Conservation (phyloP, 1,284 basidiomycete genomes). For the Cutaneotrichosporon sp. region DNA sequence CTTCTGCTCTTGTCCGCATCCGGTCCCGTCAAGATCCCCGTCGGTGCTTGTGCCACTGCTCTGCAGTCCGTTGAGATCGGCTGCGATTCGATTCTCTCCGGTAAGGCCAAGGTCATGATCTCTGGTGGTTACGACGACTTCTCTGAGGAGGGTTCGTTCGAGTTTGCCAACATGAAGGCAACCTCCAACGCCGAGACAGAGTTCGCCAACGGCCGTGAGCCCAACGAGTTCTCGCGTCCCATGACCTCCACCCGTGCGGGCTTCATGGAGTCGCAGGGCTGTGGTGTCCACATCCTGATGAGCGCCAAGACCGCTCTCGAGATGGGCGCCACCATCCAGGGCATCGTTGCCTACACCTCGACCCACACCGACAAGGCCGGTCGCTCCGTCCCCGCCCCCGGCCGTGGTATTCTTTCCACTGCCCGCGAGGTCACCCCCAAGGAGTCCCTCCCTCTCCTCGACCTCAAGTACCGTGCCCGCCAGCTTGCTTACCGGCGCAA, state of each 20-base stretch:
- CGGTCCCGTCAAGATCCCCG: slow-evolving; percentile 97
- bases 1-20: slow-evolving; percentile 86
- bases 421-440: slow-evolving; percentile 70
- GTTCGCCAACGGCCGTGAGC: slow-evolving; percentile 97
- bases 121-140: slow-evolving; percentile 98
- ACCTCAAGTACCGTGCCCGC: slow-evolving; percentile 78
- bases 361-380: slow-evolving; percentile 97
- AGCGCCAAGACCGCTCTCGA: slow-evolving; percentile 91
- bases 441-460: slow-evolving; percentile 67
- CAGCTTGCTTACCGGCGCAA: slow-evolving; percentile 88
- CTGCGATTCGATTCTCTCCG: slow-evolving; percentile 86
- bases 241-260: slow-evolving; percentile 92
- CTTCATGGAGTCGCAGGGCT: slow-evolving; percentile 97
- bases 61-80: slow-evolving; percentile 97
- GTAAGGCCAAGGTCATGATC: slow-evolving; percentile 99
- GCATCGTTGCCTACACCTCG: slow-evolving; percentile 89
- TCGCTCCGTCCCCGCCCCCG: slow-evolving; percentile 88
- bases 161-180: slow-evolving; percentile 99
- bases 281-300: slow-evolving; percentile 96
- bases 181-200: slow-evolving; percentile 95
- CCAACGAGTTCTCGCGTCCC: slow-evolving; percentile 96
- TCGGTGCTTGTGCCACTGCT: slow-evolving; percentile 96
- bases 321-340: slow-evolving; percentile 88
- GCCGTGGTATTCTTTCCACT: slow-evolving; percentile 78
- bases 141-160: slow-evolving; percentile 92